A percentile compares a stretch with the other conserved stretches of the same genome.
Conservation (phyloP, 2,329 filamentous ascomycete genomes). For the Epichloe baconii region DNA sequence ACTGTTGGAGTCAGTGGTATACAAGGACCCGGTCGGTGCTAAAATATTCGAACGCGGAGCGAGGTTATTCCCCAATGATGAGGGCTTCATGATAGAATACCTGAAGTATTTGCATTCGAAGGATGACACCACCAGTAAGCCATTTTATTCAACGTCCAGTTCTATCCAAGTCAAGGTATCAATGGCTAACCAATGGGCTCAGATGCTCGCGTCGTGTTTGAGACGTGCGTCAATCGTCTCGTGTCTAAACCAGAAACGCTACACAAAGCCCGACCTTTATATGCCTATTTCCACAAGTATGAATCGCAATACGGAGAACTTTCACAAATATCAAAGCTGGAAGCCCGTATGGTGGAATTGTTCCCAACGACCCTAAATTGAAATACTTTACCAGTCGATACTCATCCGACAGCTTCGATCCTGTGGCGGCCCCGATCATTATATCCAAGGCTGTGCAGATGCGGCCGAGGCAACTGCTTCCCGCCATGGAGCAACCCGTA, state of each 20-base stretch:
- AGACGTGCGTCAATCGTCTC: conserved; percentile 78
- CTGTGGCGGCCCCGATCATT: conserved; percentile 66
- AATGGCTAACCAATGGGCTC: conserved; percentile 9
- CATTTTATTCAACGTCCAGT: neutral
- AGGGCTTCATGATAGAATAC: conserved; percentile 88
- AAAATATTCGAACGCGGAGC: conserved; percentile 95
- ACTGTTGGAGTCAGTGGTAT: conserved; percentile 87
- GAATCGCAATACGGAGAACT: conserved; percentile 92
- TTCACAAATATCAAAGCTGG: conserved; percentile 77
- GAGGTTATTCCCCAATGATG: conserved; percentile 86
- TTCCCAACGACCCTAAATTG: conserved; percentile 73
- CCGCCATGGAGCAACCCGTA: conserved; percentile 37
- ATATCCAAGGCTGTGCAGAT: conserved; percentile 72
- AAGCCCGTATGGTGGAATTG: conserved; percentile 85
- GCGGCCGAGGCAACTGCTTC: conserved; percentile 45
- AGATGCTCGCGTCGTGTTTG: conserved; percentile 94
- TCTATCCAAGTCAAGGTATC: neutral
- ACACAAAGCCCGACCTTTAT: conserved; percentile 69
- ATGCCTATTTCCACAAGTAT: conserved; percentile 86
- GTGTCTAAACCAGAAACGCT: conserved; percentile 62
- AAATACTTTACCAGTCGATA: conserved; percentile 66
- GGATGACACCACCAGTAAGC: conserved; percentile 85
- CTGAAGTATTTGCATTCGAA: conserved; percentile 86
- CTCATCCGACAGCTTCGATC: conserved; percentile 60
- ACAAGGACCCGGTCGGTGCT: conserved; percentile 81